These are phyloP conservation scores for Stevia rebaudiana DNA, from an alignment of 140 eudicot genomes.

Conservation along the genomic window DNA sequence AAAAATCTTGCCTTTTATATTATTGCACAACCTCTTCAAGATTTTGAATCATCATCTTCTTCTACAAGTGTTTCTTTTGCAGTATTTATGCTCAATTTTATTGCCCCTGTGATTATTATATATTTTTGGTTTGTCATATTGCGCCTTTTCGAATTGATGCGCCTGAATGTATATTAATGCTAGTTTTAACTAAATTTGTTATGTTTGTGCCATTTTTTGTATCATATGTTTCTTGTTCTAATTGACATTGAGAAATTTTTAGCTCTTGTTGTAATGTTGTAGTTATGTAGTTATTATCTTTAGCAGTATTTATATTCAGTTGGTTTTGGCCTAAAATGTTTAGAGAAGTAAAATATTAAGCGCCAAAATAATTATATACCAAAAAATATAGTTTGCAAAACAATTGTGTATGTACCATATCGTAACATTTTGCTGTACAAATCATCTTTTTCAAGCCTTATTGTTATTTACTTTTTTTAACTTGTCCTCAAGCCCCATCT, in stretches of 20 bases:
- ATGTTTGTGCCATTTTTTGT: constrained; percentile 28
- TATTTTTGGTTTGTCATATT: constrained; percentile 31
- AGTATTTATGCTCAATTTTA: constrained; percentile 31
- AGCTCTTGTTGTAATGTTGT: background rate
- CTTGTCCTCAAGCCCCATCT: no score
- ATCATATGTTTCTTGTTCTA: constrained; percentile 23
- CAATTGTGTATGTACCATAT: no score
- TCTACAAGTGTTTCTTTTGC: constrained; percentile 21
- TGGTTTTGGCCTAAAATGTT: background rate
- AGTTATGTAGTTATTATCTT: background rate
- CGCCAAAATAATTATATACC: no score
- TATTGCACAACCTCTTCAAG: constrained; percentile 18
- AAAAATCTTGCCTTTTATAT: constrained; percentile 5
- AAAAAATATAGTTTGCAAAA: no score
- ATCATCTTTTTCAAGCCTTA: no score
- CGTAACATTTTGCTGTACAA: no score
- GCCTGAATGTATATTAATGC: constrained; percentile 39
- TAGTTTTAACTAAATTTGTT: constrained; percentile 16
- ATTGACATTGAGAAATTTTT: background rate
- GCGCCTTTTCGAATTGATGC: constrained; percentile 3
- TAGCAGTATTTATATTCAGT: background rate
- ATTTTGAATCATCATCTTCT: constrained; percentile 15
- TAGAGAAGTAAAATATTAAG: no score
- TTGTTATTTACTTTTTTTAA: no score
- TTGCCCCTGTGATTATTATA: constrained; percentile 32